Percentiles rank a stretch among this genome's conserved stretches.
Evolutionary conservation across 2,329 filamentous ascomycete species (phyloP).

Genomic region (Diaporthe longicolla): DNA sequence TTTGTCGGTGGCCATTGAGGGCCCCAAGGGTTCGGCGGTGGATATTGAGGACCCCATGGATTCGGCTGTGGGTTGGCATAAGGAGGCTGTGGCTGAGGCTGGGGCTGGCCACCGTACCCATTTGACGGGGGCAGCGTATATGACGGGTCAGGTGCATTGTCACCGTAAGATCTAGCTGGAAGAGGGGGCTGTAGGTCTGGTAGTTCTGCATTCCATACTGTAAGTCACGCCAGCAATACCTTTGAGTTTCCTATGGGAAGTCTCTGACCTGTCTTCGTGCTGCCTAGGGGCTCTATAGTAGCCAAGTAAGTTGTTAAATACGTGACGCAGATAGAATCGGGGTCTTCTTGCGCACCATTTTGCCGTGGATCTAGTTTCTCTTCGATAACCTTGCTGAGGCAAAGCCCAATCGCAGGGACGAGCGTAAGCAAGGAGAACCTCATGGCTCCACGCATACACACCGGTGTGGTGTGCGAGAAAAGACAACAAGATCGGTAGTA

Average conservation of each 20-base stretch:
- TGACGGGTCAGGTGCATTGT: background rate
- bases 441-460: slow-evolving; percentile 5
- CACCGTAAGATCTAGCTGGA: background rate
- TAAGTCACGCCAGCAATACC: background rate
- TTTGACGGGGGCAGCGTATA: background rate
- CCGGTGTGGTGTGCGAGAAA: background rate
- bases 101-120: background rate
- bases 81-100: background rate
- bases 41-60: background rate
- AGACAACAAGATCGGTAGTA: background rate
- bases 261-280: background rate
- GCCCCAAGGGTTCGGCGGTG: background rate
- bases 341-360: background rate
- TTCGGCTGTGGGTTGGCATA: background rate
- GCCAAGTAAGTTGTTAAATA: slow-evolving; percentile 15
- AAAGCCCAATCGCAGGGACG: slow-evolving; percentile 14
- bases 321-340: slow-evolving; percentile 11
- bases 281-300: background rate
- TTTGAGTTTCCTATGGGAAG: background rate
- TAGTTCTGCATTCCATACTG: background rate
- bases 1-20: background rate
- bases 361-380: background rate
- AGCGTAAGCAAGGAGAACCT: slow-evolving; percentile 25
- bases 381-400: slow-evolving; percentile 6
- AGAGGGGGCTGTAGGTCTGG: background rate